These are phyloP conservation scores for Ettlia oleoabundans DNA, from an alignment of 139 green algal genomes.

Conservation along the genomic window DNA sequence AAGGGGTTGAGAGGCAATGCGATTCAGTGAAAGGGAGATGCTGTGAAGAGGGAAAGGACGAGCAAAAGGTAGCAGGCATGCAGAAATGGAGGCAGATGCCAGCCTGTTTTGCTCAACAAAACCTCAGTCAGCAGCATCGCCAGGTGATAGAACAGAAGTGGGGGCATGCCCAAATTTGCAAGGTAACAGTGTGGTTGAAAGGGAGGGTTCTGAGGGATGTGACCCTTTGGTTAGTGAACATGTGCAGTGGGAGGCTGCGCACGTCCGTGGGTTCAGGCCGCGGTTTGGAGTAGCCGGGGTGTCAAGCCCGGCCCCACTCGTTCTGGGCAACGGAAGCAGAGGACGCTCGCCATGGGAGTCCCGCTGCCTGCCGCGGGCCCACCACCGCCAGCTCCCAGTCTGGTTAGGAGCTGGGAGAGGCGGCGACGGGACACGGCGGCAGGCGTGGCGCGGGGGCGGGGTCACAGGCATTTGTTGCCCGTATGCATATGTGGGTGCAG, in stretches of 20 bases:
- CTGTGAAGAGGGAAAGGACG: neutral
- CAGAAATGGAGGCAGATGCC: no score
- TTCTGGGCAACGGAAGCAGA: constrained; percentile 59
- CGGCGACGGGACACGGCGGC: neutral
- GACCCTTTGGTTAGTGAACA: constrained; percentile 44
- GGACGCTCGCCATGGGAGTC: constrained; percentile 8
- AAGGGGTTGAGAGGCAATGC: no score
- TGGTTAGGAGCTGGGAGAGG: constrained; percentile 1
- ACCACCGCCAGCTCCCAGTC: constrained; percentile 18
- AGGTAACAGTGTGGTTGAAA: no score
- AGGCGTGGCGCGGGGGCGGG: neutral
- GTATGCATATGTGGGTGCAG: neutral
- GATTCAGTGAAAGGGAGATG: no score
- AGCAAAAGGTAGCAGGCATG: neutral
- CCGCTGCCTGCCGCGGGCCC: constrained; percentile 1
- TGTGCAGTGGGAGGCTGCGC: constrained; percentile 5
- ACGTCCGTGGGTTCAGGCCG: constrained; percentile 50
- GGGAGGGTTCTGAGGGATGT: neutral
- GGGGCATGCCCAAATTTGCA: no score
- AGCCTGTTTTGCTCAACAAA: neutral
- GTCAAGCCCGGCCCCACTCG: constrained; percentile 34
- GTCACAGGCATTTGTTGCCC: constrained; percentile 51
- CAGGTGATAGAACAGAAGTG: neutral
- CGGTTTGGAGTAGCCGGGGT: constrained; percentile 44
- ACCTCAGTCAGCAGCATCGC: no score